A percentile compares a stretch with the other conserved stretches of the same genome.
phyloP scores from a whole-genome alignment of 164 flowering plant genomes.

The Vitis cinerea region DNA sequence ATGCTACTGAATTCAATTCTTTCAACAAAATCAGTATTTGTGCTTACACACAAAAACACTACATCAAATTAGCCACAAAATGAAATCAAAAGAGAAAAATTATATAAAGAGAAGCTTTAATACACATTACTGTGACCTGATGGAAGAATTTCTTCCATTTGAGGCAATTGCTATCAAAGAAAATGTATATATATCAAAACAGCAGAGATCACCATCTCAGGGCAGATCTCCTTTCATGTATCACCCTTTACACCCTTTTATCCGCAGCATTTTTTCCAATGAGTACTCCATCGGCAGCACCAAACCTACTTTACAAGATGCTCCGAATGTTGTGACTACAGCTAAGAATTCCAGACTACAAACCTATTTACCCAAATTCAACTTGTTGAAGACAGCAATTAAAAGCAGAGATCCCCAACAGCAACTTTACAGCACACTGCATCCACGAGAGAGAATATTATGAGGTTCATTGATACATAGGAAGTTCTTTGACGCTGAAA shows the following conservation, averaged over 20 bases:
- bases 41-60: conserved; percentile 29
- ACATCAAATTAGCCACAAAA: conserved; percentile 3
- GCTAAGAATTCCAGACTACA: conserved; percentile 17
- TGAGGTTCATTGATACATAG: not conserved
- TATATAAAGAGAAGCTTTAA: conserved; percentile 15
- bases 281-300: conserved; percentile 22
- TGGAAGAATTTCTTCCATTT: conserved; percentile 16
- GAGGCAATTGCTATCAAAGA: conserved; percentile 13
- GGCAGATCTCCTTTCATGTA: conserved; percentile 5
- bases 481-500: not conserved
- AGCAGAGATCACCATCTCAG: conserved; percentile 6
- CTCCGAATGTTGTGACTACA: conserved; percentile 24
- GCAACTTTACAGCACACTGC: conserved; percentile 27
- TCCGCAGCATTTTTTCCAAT: conserved; percentile 12
- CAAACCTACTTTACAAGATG: conserved; percentile 45
- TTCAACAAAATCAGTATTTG: conserved; percentile 25
- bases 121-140: conserved; percentile 19
- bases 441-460: not conserved
- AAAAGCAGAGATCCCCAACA: conserved; percentile 19
- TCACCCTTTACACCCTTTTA: conserved; percentile 11
- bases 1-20: conserved; percentile 16
- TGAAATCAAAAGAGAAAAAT: conserved; percentile 1
- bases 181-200: conserved; percentile 15
- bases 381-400: conserved; percentile 8
- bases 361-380: conserved; percentile 8